Evolutionary conservation across 306 rosid genomes (phyloP), one percentile per base, ranked within the genome.

Genomic region (Corylus heterophylla): DNA sequence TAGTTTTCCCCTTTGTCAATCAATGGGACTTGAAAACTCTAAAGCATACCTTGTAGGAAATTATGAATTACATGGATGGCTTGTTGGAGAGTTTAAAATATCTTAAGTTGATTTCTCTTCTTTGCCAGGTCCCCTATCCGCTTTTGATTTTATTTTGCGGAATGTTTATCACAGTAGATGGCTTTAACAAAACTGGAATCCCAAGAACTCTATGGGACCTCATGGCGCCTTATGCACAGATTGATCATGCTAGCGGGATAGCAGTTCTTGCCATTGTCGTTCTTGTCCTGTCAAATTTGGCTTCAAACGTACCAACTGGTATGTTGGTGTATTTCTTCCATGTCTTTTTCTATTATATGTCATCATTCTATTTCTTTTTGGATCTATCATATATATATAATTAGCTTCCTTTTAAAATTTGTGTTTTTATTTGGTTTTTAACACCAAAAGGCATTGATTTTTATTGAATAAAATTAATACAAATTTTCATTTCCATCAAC

Each of bases 301-400:
- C 97, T 45, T 93, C 98, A 71, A 95, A 95, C 78, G 98, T 93
- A 35, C 97, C 99, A 71, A 95, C 97, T 12, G 98, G 99, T 95
- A 86, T 67, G 80, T 73, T 29, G 9, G 62, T 66, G 9, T 52
- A 52, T 12, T 22, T 78, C 31, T 31, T 72, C 59, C 31, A 35
- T 66, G 9, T 45, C 5, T 73, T 59, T 5, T 16, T 62, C 8
- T 61, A 54, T 12, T 39, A 12, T 39, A 22, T 31, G 18, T 58
- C 54, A 54, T 18, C 20, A 17, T 64, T 11, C 22, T 45, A 45
- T 2, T 56, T 13, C 18, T 70, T 44, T 45, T n/a, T 45, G 67
- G 54, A 42, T 49, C 22, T 3, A 8, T 29, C 20, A 22, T 22
- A 22, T 22, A 72, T 73, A 20, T 72, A 52, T 39, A n/a, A 48